Evolutionary conservation across 169 alveolate species (phyloP).

Genomic region (Eimeria maxima): DNA sequence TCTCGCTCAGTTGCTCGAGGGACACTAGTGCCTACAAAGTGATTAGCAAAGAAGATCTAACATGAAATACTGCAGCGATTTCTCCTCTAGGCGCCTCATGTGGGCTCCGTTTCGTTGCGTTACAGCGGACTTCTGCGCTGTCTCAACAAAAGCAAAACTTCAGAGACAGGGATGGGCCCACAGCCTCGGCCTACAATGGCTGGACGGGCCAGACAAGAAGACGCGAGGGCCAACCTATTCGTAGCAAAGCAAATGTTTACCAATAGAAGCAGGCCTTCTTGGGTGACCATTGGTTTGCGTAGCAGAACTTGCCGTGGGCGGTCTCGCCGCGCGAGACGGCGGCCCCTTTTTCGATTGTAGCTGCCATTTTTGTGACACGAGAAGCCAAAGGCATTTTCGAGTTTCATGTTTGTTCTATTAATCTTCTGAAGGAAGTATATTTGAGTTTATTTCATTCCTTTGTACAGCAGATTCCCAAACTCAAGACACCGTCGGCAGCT

Average conservation of each 20-base stretch:
- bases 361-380: not conserved
- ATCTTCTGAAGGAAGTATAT: not conserved
- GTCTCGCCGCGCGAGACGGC: not conserved
- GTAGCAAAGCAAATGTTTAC: not conserved
- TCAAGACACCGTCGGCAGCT: slow-evolving; percentile 44
- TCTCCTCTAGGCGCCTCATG: too few species aligned
- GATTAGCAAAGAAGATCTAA: too few species aligned
- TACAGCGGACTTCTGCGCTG: not conserved
- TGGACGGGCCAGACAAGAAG: not conserved
- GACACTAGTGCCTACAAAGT: too few species aligned
- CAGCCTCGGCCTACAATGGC: not conserved
- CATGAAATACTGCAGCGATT: not conserved
- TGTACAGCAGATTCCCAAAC: not conserved
- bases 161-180: not conserved
- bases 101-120: not conserved
- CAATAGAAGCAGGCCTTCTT: not conserved
- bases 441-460: not conserved
- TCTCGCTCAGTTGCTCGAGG: too few species aligned
- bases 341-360: not conserved
- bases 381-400: not conserved
- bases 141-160: not conserved
- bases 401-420: not conserved
- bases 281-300: slow-evolving; percentile 4
- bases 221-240: not conserved
- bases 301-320: not conserved